Evolutionary conservation across 202 grass and related monocot genomes (phyloP).

Genomic region (Dendrocalamus latiflorus): DNA sequence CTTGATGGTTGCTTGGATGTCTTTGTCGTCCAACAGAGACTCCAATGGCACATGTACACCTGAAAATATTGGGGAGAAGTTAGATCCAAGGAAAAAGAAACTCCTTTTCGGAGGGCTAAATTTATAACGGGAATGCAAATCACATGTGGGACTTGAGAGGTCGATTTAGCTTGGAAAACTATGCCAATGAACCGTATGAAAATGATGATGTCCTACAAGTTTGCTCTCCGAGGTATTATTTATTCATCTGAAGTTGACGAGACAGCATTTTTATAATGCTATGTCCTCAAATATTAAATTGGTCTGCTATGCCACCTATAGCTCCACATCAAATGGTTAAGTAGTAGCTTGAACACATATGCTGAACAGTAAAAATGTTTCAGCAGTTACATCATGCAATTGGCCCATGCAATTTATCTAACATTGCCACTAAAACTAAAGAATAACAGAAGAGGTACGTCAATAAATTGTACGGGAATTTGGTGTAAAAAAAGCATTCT

Average conservation of each 20-base stretch:
- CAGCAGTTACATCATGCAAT: neutral
- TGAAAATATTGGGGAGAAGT: slow-evolving; percentile 36
- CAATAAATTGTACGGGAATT: neutral
- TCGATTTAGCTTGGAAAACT: no score
- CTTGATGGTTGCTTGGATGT: slow-evolving; percentile 72
- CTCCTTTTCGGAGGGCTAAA: neutral
- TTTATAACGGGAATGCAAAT: slow-evolving; percentile 7
- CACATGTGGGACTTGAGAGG: slow-evolving; percentile 1
- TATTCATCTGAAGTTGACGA: slow-evolving; percentile 15
- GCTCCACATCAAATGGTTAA: slow-evolving; percentile 3
- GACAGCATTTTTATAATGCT: slow-evolving; percentile 17
- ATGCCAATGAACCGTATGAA: slow-evolving; percentile 13
- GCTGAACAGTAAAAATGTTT: neutral
- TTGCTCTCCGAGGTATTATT: neutral
- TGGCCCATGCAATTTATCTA: slow-evolving; percentile 1
- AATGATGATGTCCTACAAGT: slow-evolving; percentile 18
- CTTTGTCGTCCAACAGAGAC: slow-evolving; percentile 64
- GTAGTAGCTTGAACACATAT: neutral
- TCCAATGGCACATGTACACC: slow-evolving; percentile 89
- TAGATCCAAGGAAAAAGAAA: slow-evolving; percentile 11
- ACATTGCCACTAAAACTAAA: neutral
- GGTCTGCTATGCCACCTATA: neutral
- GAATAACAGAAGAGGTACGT: no score
- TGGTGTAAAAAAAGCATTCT: neutral
- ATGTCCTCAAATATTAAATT: slow-evolving; percentile 26